Conservation (phyloP, 495 filamentous ascomycete genomes). For the Margaritispora aquatica region DNA sequence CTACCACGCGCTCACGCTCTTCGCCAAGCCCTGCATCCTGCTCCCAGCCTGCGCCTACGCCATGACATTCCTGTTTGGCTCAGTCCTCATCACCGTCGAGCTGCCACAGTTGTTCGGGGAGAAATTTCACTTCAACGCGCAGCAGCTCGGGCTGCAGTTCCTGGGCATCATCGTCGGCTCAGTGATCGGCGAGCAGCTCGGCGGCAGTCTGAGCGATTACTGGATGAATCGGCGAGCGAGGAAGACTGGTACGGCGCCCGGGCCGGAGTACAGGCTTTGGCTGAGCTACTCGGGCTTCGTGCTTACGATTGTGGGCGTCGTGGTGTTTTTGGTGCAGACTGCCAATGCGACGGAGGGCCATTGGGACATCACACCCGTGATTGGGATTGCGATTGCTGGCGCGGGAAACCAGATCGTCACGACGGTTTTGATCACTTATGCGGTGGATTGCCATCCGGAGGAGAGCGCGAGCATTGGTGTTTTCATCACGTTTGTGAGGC, state of each 20-base stretch:
- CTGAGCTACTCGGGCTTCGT: slow-evolving; percentile 44
- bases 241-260: slow-evolving; percentile 25
- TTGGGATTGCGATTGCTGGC: slow-evolving; percentile 43
- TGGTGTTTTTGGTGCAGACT: slow-evolving; percentile 43
- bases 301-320: slow-evolving; percentile 40
- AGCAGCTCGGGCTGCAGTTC: slow-evolving; percentile 49
- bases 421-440: slow-evolving; percentile 47
- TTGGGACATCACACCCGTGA: slow-evolving; percentile 43
- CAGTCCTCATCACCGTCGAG: slow-evolving; percentile 45
- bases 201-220: slow-evolving; percentile 38
- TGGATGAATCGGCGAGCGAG: slow-evolving; percentile 38
- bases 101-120: slow-evolving; percentile 42
- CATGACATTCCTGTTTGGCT: slow-evolving; percentile 47
- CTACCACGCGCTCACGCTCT: slow-evolving; percentile 37
- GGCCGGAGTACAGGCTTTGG: slow-evolving; percentile 45
- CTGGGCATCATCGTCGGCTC: slow-evolving; percentile 46
- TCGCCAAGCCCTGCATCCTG: slow-evolving; percentile 32
- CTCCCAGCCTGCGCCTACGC: slow-evolving; percentile 43
- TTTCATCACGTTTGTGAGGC: slow-evolving; percentile 48
- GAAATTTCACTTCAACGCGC: slow-evolving; percentile 45
- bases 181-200: slow-evolving; percentile 49
- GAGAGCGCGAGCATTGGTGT: slow-evolving; percentile 48
- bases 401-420: slow-evolving; percentile 51
- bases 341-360: slow-evolving; percentile 28
- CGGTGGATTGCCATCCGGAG: slow-evolving; percentile 43